Evolutionary conservation across 257 asterid genomes (phyloP), one percentile per base, ranked within the genome.

Genomic region (Galeopsis tetrahit): DNA sequence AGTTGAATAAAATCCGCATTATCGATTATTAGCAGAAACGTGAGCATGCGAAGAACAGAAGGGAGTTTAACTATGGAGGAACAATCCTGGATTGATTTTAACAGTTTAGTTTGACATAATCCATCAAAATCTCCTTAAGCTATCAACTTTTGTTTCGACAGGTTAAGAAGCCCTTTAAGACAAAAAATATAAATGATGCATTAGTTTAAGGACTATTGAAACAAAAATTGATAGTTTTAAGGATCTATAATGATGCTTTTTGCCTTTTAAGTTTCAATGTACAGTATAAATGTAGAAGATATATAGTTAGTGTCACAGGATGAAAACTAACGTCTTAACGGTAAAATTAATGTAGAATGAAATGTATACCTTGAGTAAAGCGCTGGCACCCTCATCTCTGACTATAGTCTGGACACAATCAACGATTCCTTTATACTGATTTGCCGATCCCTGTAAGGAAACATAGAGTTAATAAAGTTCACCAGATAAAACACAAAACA

Each of bases 381-480:
- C 96, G 10, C 61, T 68, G 49, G 96, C 79, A 60, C 97, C 97
- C 80, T 94, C 97, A 15, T 91, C 98, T 79, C 87, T 83, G 59
- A 88, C 88, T 73, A 94, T 82, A 35, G 97, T 91, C 80, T 85
- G 92, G 42, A 94, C 93, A 71, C 97, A 91, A 77, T 89, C 82
- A 63, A 85, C 21, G n/a, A 88, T 79, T 46, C 98, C 97, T 64
- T 84, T 89, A 78, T 94, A 91, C 64, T 88, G 95, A 85, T 81
- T 91, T 71, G 82, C 87, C 42, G 98, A 84, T 71, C 97, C 98
- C 98, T 93, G 87, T 28, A 79, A 13, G 64, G 64, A 76, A 74
- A 73, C 66, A 81, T 46, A 68, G 44, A 52, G 49, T 70, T 70
- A 10, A 48, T 70, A 10, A 48, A 70, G n/a, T 73, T 46, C 7